A percentile compares a stretch with the other conserved stretches of the same genome.
phyloP scores from a whole-genome alignment of 345 rosid genomes.

The Euphorbia peplus region DNA sequence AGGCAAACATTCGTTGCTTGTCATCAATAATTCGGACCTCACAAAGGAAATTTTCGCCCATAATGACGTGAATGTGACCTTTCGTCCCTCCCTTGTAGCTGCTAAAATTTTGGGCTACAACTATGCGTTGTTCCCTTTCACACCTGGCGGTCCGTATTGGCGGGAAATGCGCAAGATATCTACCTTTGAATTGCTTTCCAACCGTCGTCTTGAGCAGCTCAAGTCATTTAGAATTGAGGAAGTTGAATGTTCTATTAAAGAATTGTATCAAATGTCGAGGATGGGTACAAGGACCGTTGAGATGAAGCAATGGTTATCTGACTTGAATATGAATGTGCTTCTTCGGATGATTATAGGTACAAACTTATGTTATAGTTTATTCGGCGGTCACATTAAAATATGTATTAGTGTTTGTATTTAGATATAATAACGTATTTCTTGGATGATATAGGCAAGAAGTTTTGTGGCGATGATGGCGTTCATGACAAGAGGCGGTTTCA shows the following conservation, averaged over 20 bases:
- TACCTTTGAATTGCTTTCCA: constrained; percentile 26
- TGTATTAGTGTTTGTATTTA: too few species aligned
- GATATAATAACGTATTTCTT: too few species aligned
- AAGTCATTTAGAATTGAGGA: constrained; percentile 25
- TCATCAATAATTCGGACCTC: neutral
- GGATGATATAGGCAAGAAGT: too few species aligned
- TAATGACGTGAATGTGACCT: neutral
- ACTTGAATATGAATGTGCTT: constrained; percentile 34
- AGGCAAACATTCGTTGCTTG: neutral
- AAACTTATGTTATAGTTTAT: constrained; percentile 17
- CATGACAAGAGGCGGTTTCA: constrained; percentile 14
- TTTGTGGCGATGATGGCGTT: constrained; percentile 18
- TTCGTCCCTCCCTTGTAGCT: neutral
- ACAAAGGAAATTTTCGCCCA: neutral
- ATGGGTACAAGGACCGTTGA: constrained; percentile 15
- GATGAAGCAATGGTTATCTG: constrained; percentile 32
- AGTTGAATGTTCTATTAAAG: constrained; percentile 17
- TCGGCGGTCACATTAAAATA: too few species aligned
- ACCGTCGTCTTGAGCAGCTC: constrained; percentile 28
- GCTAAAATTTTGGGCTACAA: neutral
- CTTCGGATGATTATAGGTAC: constrained; percentile 37
- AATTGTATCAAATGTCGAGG: constrained; percentile 22
- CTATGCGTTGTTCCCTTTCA: neutral
- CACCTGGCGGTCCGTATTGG: constrained; percentile 32
- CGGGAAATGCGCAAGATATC: constrained; percentile 41